Conservation (phyloP, 2,329 filamentous ascomycete genomes). For the Truncatella angustata region DNA sequence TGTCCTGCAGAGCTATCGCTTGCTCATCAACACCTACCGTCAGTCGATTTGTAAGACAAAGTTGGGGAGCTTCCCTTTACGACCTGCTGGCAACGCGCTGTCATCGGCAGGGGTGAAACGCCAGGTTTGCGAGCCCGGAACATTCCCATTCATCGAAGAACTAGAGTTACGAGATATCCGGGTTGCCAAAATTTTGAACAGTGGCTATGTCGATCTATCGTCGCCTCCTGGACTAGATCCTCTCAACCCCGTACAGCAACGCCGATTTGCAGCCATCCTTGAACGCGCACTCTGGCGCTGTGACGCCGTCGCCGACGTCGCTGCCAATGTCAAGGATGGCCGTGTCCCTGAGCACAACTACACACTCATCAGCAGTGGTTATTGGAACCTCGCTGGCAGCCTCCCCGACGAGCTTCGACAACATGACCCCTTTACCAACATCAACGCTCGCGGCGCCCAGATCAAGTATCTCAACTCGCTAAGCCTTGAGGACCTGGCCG, state of each 20-base stretch:
- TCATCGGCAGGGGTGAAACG: constrained; percentile 18
- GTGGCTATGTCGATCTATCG: constrained; percentile 9
- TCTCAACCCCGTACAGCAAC: constrained; percentile 8
- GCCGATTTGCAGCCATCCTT: constrained; percentile 10
- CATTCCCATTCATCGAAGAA: constrained; percentile 18
- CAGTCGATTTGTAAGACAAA: constrained; percentile 16
- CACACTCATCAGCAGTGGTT: neutral
- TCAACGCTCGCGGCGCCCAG: constrained; percentile 17
- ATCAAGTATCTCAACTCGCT: constrained; percentile 20
- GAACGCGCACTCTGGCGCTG: constrained; percentile 21
- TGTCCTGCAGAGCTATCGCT: constrained; percentile 10
- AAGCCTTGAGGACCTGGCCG: constrained; percentile 16
- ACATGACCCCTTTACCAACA: constrained; percentile 16
- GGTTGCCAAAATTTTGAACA: constrained; percentile 15
- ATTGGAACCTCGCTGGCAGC: neutral
- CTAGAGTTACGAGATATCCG: constrained; percentile 20
- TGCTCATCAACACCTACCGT: constrained; percentile 15
- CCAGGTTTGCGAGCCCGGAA: constrained; percentile 10
- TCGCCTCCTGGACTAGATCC: constrained; percentile 14
- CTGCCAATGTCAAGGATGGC: constrained; percentile 14
- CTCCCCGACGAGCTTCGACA: neutral
- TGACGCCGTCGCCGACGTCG: constrained; percentile 26
- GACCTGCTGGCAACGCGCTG: constrained; percentile 17
- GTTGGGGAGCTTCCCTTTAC: constrained; percentile 3
- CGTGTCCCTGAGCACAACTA: constrained; percentile 6